Evolutionary conservation across 805 yeast species (phyloP).

Genomic region (Blastobotrys robertii): DNA sequence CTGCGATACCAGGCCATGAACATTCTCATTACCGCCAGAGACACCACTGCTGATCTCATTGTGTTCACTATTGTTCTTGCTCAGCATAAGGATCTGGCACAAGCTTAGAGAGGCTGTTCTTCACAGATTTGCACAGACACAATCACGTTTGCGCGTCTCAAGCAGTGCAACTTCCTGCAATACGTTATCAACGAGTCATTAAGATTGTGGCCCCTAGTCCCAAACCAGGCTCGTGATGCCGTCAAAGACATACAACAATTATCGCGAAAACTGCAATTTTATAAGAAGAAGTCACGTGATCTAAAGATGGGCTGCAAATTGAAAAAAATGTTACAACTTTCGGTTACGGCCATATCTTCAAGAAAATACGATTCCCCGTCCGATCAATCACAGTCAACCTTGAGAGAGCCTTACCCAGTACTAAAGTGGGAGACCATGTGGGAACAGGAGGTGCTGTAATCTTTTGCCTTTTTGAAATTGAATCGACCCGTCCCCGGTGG

Average conservation of each 20-base stretch:
- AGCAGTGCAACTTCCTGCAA: constrained; percentile 35
- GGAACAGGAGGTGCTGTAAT: too few species aligned
- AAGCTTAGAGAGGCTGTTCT: constrained; percentile 26
- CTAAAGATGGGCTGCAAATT: too few species aligned
- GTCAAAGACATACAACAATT: constrained; percentile 31
- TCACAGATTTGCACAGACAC: constrained; percentile 13
- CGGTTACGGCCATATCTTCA: too few species aligned
- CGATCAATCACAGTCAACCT: too few species aligned
- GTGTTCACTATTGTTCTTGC: constrained; percentile 35
- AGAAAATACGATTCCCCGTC: too few species aligned
- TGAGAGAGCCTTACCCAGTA: too few species aligned
- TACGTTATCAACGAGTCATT: constrained; percentile 36
- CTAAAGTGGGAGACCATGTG: too few species aligned
- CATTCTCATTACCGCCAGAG: constrained; percentile 41
- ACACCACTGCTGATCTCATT: constrained; percentile 40
- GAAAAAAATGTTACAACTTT: too few species aligned
- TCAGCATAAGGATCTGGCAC: constrained; percentile 31
- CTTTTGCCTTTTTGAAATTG: too few species aligned
- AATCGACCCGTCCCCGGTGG: too few species aligned
- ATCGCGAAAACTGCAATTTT: too few species aligned
- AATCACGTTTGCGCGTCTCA: constrained; percentile 33
- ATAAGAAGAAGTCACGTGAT: too few species aligned
- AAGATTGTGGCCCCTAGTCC: constrained; percentile 39
- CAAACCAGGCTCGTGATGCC: constrained; percentile 35
- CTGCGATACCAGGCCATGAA: constrained; percentile 39